Evolutionary conservation across 2,329 filamentous ascomycete species (phyloP), one percentile per base, ranked within the genome.

Genomic region (Pseudogymnoascus sp.): DNA sequence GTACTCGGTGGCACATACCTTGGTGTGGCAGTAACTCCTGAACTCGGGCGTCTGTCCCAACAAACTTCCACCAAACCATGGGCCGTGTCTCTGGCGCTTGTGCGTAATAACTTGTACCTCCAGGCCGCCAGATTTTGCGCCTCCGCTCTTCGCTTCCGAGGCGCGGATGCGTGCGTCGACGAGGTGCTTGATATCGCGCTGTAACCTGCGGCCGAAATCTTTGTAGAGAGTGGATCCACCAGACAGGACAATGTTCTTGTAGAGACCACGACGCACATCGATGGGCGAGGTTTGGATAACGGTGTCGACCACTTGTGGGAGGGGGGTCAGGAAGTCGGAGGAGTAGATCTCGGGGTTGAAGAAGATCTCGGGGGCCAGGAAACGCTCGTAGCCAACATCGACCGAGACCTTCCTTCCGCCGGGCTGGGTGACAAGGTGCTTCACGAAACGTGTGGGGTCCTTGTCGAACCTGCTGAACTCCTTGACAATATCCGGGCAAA

Each of bases 341-440:
- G 91, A 96, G 83, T 97, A 97, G 73, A 99, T 99, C 79, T 99
- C 95, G 31, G 95, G 95, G 78, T 99, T 99, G 86, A 99, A 99
- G 79, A 99, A 99, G 74, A 99, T 99, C 77, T 99, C 95, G 23
- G 96, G 96, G 2, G 95, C 95, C 65, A 99, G 83, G 83, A 99
- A 99, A 36, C 95, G 90, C 77, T 99, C 95, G 78, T 97, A 99
- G 62, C 95, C 95, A 62, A 99, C 90, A 72, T 99, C 96, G 56
- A 99, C 91, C 1, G 82, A 84, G 21, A 93, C 88, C 70, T 90
- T 87, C 70, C 90, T 89, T 67, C 95, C 95, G 70, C 93, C 93
- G 25, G 92, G 89, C 65, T 95, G 88, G 64, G 86, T 87, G 64
- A 97, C 92, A 18, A 89, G 87, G 77, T 99, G 93, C 79, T 96